Percentiles rank a stretch among this genome's conserved stretches.
These are phyloP conservation scores for Podospora pseudoanserina DNA, from an alignment of 495 filamentous ascomycete species.

Conservation along the genomic window DNA sequence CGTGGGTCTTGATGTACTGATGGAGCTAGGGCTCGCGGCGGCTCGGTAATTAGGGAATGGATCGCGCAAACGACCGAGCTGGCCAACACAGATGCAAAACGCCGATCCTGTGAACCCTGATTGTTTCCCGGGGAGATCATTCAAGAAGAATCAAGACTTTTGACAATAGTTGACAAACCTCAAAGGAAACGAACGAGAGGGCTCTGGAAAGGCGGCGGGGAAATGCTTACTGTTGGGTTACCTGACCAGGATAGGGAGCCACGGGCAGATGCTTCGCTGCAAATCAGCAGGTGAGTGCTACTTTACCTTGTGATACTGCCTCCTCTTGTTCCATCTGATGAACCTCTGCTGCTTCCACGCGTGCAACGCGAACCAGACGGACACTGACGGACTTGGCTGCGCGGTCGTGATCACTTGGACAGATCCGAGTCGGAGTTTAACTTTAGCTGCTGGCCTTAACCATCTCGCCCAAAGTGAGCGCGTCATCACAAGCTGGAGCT, in stretches of 20 bases:
- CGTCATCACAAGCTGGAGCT: not conserved
- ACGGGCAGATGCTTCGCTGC: not conserved
- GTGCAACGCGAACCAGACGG: not conserved
- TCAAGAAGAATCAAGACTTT: not conserved
- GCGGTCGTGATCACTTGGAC: not conserved
- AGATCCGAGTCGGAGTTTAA: not conserved
- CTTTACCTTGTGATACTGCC: not conserved
- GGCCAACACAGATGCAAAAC: not conserved
- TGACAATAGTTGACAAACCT: not conserved
- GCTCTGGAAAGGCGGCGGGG: not conserved
- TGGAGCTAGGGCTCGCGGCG: not conserved
- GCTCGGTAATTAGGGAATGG: not conserved
- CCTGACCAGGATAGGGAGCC: not conserved
- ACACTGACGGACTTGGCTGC: not conserved
- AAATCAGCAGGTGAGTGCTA: not conserved
- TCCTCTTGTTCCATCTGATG: not conserved
- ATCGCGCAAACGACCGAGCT: not conserved
- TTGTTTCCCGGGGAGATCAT: not conserved
- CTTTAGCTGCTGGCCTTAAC: not conserved
- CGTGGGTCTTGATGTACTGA: not conserved
- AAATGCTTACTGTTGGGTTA: not conserved
- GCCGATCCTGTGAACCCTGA: slow-evolving; percentile 7
- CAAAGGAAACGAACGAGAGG: not conserved
- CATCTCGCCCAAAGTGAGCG: not conserved
- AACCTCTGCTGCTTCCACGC: not conserved